Base-by-base conservation (phyloP, 257 asterid genomes). In the Ajuga chamaepitys region DNA sequence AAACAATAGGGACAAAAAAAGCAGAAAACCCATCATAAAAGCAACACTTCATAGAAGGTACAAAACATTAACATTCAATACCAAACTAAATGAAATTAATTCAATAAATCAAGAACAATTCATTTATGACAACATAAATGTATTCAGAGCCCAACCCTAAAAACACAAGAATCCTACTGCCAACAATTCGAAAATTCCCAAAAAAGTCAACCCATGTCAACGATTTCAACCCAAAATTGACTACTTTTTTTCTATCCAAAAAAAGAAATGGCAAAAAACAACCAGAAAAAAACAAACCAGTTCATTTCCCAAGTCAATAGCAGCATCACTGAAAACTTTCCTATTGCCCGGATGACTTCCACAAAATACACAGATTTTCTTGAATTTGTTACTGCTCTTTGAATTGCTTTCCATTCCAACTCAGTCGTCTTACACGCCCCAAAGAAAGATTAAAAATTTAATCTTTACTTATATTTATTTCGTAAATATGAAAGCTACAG, bases 291-390 rank as follows among this genome's bases (percentile, higher is more conserved):
- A 64, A 90, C 95, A 57, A 69, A 94, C 99, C 95, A 94, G 75
- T 85, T 94, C 91, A 78, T 85, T 88, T 41, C 96, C 99, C 86
- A 94, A 76, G 64, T 86, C 94, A 81, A 86, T 74, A 63, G 97
- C 96, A 75, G 98, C 98, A 79, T 94, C 97, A 75, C 99, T 87
- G 93, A 94, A 94, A 59, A 94, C 89, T 75, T 81, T 68, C 68
- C 95, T 88, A 76, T 86, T 82, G 42, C 99, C 99, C 21, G 96
- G 91, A 59, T 91, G 76, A 78, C 99, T 94, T 70, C 99, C 99
- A 74, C 99, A 94, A 71, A 90, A 94, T 0, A 94, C 99, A 70
- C 98, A 90, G 58, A 91, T 85, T 82, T 64, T 88, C 89, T 88
- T 91, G 88, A 94, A 94, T 71, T 83, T 84, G 84, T 67, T 73